phyloP scores from a whole-genome alignment of 176 grass and related monocot genomes.

The Neostapfia colusana region DNA sequence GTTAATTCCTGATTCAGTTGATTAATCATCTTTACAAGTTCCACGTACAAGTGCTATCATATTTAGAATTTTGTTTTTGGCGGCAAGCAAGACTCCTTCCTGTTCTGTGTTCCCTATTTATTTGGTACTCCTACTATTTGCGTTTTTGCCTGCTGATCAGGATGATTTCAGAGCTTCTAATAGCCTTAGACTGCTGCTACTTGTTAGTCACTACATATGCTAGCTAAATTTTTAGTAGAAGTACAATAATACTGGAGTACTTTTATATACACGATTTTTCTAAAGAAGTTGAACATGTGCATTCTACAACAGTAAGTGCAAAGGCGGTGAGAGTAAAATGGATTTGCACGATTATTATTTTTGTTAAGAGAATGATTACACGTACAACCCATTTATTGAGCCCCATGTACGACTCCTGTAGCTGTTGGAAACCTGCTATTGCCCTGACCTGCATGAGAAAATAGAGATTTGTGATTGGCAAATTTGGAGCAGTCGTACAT shows the following conservation, averaged over 20 bases:
- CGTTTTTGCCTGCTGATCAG: neutral
- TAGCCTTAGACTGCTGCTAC: neutral
- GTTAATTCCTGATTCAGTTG: neutral
- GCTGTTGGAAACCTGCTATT: too few species aligned
- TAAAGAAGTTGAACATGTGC: neutral
- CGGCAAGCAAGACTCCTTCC: neutral
- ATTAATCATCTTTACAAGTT: slow-evolving; percentile 17
- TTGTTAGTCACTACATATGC: neutral
- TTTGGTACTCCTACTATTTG: neutral
- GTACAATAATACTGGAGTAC: neutral
- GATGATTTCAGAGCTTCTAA: too few species aligned
- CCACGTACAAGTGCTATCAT: neutral
- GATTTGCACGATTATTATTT: too few species aligned
- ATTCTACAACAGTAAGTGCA: neutral
- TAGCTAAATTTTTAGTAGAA: neutral
- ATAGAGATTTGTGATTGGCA: too few species aligned
- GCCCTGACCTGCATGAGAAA: too few species aligned
- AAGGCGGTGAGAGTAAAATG: neutral
- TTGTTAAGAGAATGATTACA: too few species aligned
- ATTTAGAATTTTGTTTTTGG: neutral
- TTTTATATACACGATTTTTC: neutral
- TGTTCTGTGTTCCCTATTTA: neutral
- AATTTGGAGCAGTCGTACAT: too few species aligned
- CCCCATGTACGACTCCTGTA: too few species aligned
- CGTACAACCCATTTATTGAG: too few species aligned